phyloP scores from a whole-genome alignment of 352 stramenopile genomes.

The Phytopythium sindhum region DNA sequence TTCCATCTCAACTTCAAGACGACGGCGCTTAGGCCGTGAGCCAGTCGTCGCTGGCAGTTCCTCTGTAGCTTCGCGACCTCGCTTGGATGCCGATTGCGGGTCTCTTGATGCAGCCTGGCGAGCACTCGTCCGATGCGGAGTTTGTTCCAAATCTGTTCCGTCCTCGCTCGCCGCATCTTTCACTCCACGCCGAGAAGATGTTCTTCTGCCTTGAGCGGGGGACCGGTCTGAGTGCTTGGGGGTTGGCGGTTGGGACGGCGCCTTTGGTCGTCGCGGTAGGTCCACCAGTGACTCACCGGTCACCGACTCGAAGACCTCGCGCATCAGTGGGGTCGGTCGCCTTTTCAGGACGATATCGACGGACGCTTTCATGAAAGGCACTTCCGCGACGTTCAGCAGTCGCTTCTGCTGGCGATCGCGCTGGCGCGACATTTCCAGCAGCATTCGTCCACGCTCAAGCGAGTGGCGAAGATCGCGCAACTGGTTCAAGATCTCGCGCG shows the following conservation, averaged over 20 bases:
- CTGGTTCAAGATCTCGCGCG: slow-evolving; percentile 63
- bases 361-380: slow-evolving; percentile 60
- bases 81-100: slow-evolving; percentile 1
- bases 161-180: slow-evolving; percentile 1
- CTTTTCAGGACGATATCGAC: slow-evolving; percentile 81
- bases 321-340: slow-evolving; percentile 62
- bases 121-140: slow-evolving; percentile 5
- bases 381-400: slow-evolving; percentile 53
- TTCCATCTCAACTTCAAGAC: slow-evolving; percentile 12
- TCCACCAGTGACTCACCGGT: slow-evolving; percentile 60
- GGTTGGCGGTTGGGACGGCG: slow-evolving; percentile 12
- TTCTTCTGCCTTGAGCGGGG: background rate
- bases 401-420: slow-evolving; percentile 84
- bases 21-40: slow-evolving; percentile 13
- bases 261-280: slow-evolving; percentile 30
- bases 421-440: slow-evolving; percentile 82
- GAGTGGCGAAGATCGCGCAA: slow-evolving; percentile 74
- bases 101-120: background rate
- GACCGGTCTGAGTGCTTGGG: background rate
- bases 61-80: background rate
- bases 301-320: slow-evolving; percentile 54
- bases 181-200: background rate
- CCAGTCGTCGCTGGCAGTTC: background rate
- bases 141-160: slow-evolving; percentile 3
- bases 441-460: slow-evolving; percentile 77